Conservation (phyloP, 2,329 filamentous ascomycete species). For the Grosmannia penicillata region DNA sequence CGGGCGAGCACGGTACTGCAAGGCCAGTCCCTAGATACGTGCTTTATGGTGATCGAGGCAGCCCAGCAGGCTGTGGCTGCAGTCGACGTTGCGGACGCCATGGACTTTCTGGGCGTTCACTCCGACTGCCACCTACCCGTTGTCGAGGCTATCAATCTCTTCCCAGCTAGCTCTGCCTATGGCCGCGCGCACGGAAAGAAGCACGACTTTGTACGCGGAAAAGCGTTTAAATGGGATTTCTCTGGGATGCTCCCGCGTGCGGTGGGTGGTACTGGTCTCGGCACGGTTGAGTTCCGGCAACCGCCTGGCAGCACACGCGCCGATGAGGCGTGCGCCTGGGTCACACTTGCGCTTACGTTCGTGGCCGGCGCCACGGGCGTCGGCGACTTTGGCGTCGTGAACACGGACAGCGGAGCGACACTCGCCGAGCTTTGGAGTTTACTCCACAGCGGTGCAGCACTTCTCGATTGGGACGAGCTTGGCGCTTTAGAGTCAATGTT, state of each 20-base stretch:
- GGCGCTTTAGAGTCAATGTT: constrained; percentile 15
- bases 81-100: constrained; percentile 2
- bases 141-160: constrained; percentile 18
- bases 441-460: constrained; percentile 11
- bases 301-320: constrained; percentile 16
- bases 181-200: constrained; percentile 17
- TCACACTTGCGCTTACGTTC: constrained; percentile 18
- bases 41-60: constrained; percentile 13
- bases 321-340: constrained; percentile 18
- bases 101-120: too few relatives aligned
- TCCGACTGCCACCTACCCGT: too few relatives aligned
- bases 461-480: constrained; percentile 15
- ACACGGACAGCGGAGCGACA: constrained; percentile 7
- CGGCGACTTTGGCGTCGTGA: constrained; percentile 1
- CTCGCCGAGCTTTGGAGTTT: constrained; percentile 15
- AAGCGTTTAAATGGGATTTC: constrained; percentile 26
- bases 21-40: constrained; percentile 10
- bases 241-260: constrained; percentile 13
- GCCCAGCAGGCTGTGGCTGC: constrained; percentile 10
- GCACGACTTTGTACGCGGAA: constrained; percentile 21
- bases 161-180: constrained; percentile 16
- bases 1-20: constrained; percentile 14
- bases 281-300: constrained; percentile 23
- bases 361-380: constrained; percentile 16
- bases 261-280: constrained; percentile 8